A percentile compares a stretch with the other conserved stretches of the same genome.
phyloP scores from a whole-genome alignment of 140 eudicot species.

The Anethum foeniculum region DNA sequence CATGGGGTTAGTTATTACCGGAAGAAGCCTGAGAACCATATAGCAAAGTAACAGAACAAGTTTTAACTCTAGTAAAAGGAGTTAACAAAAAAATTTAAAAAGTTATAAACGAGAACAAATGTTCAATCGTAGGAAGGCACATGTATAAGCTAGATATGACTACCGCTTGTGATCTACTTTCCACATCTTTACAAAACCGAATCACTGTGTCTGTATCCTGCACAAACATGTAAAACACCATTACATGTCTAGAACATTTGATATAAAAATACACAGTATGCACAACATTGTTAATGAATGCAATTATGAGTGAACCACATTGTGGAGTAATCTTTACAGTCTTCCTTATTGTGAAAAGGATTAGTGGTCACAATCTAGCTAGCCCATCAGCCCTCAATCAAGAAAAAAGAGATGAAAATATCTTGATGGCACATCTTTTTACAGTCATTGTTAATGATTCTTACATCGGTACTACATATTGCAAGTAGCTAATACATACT shows the following conservation, averaged over 20 bases:
- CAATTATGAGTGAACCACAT: background rate
- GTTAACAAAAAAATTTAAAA: background rate
- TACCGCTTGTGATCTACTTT: constrained; percentile 69
- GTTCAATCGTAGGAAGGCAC: background rate
- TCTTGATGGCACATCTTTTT: background rate
- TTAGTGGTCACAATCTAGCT: background rate
- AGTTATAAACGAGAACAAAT: background rate
- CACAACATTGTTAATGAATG: constrained; percentile 4
- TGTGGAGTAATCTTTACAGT: background rate
- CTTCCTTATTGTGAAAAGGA: background rate
- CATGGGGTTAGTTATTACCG: background rate
- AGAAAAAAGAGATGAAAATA: background rate
- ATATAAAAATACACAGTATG: background rate
- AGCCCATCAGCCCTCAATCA: background rate
- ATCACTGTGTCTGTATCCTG: constrained; percentile 65
- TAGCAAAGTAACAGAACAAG: background rate
- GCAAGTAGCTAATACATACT: background rate
- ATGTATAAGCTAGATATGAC: background rate
- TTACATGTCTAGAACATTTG: constrained; percentile 8
- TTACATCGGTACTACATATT: background rate
- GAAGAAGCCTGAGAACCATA: background rate
- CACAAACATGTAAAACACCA: constrained; percentile 13
- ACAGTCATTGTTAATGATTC: background rate
- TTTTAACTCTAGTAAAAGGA: background rate
- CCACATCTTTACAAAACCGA: constrained; percentile 87